Base-by-base conservation (phyloP, 1,284 basidiomycete genomes). In the Cryptococcus depauperatus region DNA sequence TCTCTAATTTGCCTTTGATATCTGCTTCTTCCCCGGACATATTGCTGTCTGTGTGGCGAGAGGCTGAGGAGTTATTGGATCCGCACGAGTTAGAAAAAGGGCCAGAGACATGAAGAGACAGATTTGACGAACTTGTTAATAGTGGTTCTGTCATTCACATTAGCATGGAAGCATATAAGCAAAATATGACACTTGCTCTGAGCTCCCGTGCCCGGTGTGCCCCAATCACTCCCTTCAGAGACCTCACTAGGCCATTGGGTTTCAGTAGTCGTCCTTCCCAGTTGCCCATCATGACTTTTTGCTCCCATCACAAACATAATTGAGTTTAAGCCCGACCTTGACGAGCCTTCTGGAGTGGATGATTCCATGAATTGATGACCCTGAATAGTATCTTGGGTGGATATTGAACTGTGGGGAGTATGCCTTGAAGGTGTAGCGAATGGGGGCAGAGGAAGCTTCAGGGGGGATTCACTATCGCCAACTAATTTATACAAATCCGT, bases 21-120 rank as follows among this genome's bases (percentile, higher is more conserved):
- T 58, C 57, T 4, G 67, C 53, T 43, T 64, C 61, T 40, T 64
- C 63, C 67, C 67, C 68, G 8, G 62, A 64, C 61, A 63, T 65
- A 46, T 47, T 46, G 45, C 57, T 61, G 16, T 50, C 48, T 18
- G 49, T 46, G 35, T 14, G 11, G 14, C 13, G 29, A 11, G 16
- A 13, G 6, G 57, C 43, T 10, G 35, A 37, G 4, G 56, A 56
- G 5, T 26, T n/a, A 11, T 38, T n/a, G n/a, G n/a, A n/a, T n/a
- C n/a, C n/a, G n/a, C n/a, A 43, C 3, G 48, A 50, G 8, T 47
- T 39, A n/a, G 41, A 35, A 10, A 44, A 35, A 5, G 33, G 37
- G 10, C 28, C 35, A 37, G 35, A 26, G 25, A 28, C 11, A 3
- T 43, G 25, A 32, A 28, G 37, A 18, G 22, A 22, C 3, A 41